A percentile compares a stretch with the other conserved stretches of the same genome.
phyloP scores from a whole-genome alignment of 352 stramenopile species.

The Phytophthora syringae region DNA sequence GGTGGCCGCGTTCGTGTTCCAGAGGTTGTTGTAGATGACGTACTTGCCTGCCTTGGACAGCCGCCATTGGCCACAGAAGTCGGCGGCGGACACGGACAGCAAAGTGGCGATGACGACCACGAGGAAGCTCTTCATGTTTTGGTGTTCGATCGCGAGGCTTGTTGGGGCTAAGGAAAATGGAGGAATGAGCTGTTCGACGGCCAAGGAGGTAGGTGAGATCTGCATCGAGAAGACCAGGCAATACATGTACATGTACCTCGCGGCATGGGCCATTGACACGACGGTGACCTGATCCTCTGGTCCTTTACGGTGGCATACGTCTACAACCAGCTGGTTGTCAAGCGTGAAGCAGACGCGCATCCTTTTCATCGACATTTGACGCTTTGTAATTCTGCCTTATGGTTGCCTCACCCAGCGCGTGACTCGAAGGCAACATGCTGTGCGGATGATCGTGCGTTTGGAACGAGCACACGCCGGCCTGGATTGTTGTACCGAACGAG shows the following conservation, averaged over 20 bases:
- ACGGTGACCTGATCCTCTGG: constrained; percentile 6
- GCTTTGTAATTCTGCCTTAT: constrained; percentile 16
- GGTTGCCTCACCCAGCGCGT: constrained; percentile 12
- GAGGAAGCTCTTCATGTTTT: constrained; percentile 16
- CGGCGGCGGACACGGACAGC: constrained; percentile 22
- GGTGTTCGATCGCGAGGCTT: constrained; percentile 13
- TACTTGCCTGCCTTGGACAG: constrained; percentile 39
- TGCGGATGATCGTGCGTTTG: neutral
- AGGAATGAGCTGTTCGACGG: constrained; percentile 11
- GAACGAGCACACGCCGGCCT: neutral
- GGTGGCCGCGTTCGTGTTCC: constrained; percentile 38
- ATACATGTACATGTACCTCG: no score
- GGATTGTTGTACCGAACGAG: neutral
- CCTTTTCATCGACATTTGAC: constrained; percentile 25
- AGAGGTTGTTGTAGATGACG: constrained; percentile 60
- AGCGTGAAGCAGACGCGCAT: constrained; percentile 19
- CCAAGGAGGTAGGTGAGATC: neutral
- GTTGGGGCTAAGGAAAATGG: constrained; percentile 19
- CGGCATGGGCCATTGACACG: constrained; percentile 10
- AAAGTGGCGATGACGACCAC: constrained; percentile 17
- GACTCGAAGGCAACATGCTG: neutral
- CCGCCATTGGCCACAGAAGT: constrained; percentile 33
- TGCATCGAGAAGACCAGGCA: neutral
- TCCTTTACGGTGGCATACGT: constrained; percentile 21
- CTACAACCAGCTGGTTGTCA: constrained; percentile 24